Conservation (phyloP, 768 basidiomycete genomes). For the Boletus insuetus region DNA sequence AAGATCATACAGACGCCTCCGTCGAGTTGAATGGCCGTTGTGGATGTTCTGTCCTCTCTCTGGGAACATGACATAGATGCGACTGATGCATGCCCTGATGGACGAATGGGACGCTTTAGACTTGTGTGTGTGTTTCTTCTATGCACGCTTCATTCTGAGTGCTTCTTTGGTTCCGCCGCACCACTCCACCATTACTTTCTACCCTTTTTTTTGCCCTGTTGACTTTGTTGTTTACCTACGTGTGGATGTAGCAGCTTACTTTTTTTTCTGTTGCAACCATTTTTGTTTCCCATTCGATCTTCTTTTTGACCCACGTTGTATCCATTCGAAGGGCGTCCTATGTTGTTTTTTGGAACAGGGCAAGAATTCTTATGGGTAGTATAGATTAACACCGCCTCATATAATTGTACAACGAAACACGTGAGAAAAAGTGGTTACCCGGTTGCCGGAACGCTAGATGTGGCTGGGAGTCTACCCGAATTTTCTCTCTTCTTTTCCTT, state of each 20-base stretch:
- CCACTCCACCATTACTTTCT: too few species aligned
- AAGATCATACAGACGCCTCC: conserved; percentile 19
- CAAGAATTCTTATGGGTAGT: conserved; percentile 21
- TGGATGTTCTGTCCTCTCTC: conserved; percentile 1
- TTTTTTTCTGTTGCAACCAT: conserved; percentile 2
- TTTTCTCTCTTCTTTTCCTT: not conserved
- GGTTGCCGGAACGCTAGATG: not conserved
- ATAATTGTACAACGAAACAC: conserved; percentile 27
- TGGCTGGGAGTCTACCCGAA: not conserved
- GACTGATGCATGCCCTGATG: conserved; percentile 10
- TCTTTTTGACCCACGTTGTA: conserved; percentile 10
- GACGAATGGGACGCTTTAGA: conserved; percentile 27
- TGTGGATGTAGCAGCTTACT: conserved; percentile 7
- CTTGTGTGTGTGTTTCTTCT: conserved; percentile 1
- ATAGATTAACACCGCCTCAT: conserved; percentile 28
- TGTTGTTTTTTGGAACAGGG: conserved; percentile 17
- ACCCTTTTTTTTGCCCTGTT: not conserved
- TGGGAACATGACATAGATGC: conserved; percentile 22
- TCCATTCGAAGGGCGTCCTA: conserved; percentile 10
- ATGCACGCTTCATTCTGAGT: conserved; percentile 6
- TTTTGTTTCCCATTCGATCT: not conserved
- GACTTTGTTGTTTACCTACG: not conserved
- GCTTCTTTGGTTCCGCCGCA: not conserved
- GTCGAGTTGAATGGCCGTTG: conserved; percentile 9
- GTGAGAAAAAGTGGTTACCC: conserved; percentile 10